A percentile compares a stretch with the other conserved stretches of the same genome.
These are phyloP conservation scores for Peziza echinospora DNA, from an alignment of 495 filamentous ascomycete species.

Conservation along the genomic window DNA sequence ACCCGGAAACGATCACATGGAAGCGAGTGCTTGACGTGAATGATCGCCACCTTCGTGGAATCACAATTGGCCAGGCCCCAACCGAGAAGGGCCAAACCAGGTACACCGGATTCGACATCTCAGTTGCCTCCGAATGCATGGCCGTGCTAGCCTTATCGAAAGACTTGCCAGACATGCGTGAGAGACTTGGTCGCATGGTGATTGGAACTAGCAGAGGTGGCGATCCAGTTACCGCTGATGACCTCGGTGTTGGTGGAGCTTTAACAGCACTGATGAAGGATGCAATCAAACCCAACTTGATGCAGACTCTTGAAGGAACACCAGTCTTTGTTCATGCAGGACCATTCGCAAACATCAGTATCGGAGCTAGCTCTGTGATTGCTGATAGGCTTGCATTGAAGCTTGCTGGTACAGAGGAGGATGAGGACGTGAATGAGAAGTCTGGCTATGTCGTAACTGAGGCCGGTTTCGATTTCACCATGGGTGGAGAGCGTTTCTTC, in stretches of 20 bases:
- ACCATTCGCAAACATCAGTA: slow-evolving; percentile 94
- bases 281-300: slow-evolving; percentile 94
- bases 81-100: slow-evolving; percentile 75
- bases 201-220: slow-evolving; percentile 65
- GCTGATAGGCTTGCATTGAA: slow-evolving; percentile 92
- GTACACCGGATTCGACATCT: slow-evolving; percentile 88
- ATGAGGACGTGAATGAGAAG: slow-evolving; percentile 68
- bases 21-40: slow-evolving; percentile 90
- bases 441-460: slow-evolving; percentile 92
- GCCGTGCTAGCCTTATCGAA: slow-evolving; percentile 89
- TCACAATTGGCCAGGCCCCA: slow-evolving; percentile 66
- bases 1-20: slow-evolving; percentile 95
- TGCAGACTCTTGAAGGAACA: slow-evolving; percentile 95
- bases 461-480: slow-evolving; percentile 96
- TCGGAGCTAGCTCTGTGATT: slow-evolving; percentile 82
- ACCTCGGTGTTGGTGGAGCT: slow-evolving; percentile 80
- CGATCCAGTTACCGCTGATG: slow-evolving; percentile 87
- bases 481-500: slow-evolving; percentile 98
- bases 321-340: slow-evolving; percentile 94
- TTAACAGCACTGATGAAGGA: slow-evolving; percentile 91
- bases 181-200: slow-evolving; percentile 83
- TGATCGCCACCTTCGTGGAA: slow-evolving; percentile 71
- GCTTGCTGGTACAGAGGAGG: slow-evolving; percentile 83
- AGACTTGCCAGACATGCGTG: slow-evolving; percentile 69
- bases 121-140: slow-evolving; percentile 95